Evolutionary conservation across 208 protist species (phyloP).

Genomic region (Perkinsela sp.): DNA sequence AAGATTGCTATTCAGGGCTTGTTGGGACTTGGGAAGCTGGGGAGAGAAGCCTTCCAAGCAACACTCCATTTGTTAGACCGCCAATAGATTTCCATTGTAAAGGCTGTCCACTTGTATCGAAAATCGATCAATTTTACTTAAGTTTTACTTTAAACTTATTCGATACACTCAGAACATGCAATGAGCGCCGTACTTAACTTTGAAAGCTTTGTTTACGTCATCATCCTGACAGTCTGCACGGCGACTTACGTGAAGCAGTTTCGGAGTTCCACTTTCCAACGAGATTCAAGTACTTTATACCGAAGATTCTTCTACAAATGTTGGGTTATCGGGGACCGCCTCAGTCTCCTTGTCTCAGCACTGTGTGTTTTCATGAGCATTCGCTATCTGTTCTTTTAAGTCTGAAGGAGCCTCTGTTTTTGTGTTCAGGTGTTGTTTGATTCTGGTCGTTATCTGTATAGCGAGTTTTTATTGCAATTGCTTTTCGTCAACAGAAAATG

Average conservation of each 20-base stretch:
- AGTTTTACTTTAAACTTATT: too few relatives aligned
- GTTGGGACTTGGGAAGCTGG: background rate
- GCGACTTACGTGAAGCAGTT: constrained; percentile 62
- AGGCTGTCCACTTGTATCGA: too few relatives aligned
- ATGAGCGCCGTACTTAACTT: constrained; percentile 66
- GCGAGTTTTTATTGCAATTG: too few relatives aligned
- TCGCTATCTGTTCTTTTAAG: constrained; percentile 19
- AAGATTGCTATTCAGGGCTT: background rate
- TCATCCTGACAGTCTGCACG: constrained; percentile 53
- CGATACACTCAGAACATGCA: too few relatives aligned
- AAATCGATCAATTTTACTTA: too few relatives aligned
- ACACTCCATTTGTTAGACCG: background rate
- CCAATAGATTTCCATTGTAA: too few relatives aligned
- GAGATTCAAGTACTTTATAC: constrained; percentile 38
- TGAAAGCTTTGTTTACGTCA: constrained; percentile 40
- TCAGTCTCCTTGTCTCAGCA: constrained; percentile 39
- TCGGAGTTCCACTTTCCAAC: constrained; percentile 41
- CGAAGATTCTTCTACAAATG: constrained; percentile 67
- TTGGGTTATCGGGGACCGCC: constrained; percentile 56
- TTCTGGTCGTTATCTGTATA: too few relatives aligned
- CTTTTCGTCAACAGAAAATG: too few relatives aligned
- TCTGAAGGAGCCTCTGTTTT: too few relatives aligned
- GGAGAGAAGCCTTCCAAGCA: background rate
- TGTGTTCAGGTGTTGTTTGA: too few relatives aligned
- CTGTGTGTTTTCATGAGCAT: constrained; percentile 37